Evolutionary conservation across 305 asterid genomes (phyloP).

Genomic region (Fraxinus ornus): DNA sequence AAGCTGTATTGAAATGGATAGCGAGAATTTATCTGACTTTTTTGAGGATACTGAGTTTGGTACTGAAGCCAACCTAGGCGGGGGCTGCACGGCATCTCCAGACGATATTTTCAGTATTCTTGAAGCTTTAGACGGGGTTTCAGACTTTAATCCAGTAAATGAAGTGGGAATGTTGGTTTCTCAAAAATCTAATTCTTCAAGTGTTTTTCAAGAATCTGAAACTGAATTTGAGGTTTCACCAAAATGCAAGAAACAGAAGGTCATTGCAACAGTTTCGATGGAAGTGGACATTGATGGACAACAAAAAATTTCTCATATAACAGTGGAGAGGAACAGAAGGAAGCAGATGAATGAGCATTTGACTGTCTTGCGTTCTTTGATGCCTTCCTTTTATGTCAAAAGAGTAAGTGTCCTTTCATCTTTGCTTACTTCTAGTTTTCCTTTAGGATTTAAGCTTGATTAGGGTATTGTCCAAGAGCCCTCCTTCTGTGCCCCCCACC

Average conservation of each 20-base stretch:
- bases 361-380: constrained; percentile 67
- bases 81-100: not conserved
- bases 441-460: not conserved
- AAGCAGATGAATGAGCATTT: constrained; percentile 90
- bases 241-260: constrained; percentile 51
- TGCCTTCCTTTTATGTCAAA: constrained; percentile 87
- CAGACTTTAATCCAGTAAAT: not conserved
- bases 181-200: constrained; percentile 31
- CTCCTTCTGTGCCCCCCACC: too few species aligned
- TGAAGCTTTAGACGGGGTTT: not conserved
- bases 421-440: not conserved
- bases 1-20: not conserved
- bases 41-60: not conserved
- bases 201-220: constrained; percentile 44
- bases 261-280: not conserved
- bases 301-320: constrained; percentile 53
- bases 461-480: not conserved
- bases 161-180: constrained; percentile 6
- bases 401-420: constrained; percentile 40
- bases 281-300: constrained; percentile 29
- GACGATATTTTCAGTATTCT: not conserved
- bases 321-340: constrained; percentile 78
- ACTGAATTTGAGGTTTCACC: constrained; percentile 36
- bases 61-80: not conserved
- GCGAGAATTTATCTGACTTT: not conserved